A percentile compares a stretch with the other conserved stretches of the same genome.
Evolutionary conservation across 2,329 filamentous ascomycete genomes (phyloP).

Genomic region (Harringtonia aguacate): DNA sequence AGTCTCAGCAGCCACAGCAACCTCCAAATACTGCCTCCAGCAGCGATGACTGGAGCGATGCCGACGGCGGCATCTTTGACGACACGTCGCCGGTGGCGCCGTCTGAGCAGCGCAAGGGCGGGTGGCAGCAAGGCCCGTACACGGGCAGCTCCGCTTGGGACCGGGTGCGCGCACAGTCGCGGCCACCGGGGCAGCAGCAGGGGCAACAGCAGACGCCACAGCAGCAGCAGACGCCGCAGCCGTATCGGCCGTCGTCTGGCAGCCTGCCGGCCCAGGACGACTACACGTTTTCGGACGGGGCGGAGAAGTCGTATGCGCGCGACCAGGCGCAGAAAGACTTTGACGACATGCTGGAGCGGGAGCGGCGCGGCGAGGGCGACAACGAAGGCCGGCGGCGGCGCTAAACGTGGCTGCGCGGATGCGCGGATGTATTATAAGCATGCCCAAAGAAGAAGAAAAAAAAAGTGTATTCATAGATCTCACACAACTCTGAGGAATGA

Average conservation of each 20-base stretch:
- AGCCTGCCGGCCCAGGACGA: slow-evolving; percentile 1
- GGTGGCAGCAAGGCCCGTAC: not conserved
- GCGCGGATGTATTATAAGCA: too few species aligned
- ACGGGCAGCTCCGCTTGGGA: slow-evolving; percentile 12
- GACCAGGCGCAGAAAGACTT: slow-evolving; percentile 13
- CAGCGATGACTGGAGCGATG: not conserved
- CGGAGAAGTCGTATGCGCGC: slow-evolving; percentile 7
- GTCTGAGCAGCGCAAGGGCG: slow-evolving; percentile 2
- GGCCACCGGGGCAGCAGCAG: too few species aligned
- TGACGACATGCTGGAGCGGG: slow-evolving; percentile 15
- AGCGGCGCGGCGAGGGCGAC: slow-evolving; percentile 10
- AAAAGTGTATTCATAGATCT: too few species aligned
- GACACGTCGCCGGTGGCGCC: slow-evolving; percentile 13
- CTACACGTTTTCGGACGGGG: slow-evolving; percentile 4
- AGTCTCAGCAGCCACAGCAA: not conserved
- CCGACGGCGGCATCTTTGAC: slow-evolving; percentile 6
- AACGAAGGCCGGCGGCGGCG: not conserved
- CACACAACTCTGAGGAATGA: too few species aligned
- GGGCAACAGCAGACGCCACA: not conserved
- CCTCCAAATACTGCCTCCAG: not conserved
- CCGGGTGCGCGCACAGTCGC: slow-evolving; percentile 8
- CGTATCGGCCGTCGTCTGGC: too few species aligned
- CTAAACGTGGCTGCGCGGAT: not conserved
- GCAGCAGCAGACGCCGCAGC: not conserved
- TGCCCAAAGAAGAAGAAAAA: too few species aligned